Conservation (phyloP, 495 filamentous ascomycete species). For the Penicillium alfredii region DNA sequence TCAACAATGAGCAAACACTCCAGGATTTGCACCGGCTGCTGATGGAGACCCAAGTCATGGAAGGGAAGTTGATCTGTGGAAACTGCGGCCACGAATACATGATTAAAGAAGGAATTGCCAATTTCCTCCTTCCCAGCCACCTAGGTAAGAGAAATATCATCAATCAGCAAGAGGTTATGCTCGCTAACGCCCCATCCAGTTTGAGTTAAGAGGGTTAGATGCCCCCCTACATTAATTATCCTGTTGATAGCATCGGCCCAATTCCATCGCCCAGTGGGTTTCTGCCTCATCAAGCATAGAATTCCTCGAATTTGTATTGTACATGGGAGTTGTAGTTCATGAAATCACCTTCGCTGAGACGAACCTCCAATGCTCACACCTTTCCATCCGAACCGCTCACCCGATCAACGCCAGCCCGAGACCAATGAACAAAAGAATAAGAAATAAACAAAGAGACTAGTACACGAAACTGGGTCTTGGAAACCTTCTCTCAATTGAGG, state of each 20-base stretch:
- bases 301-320: slow-evolving; percentile 23
- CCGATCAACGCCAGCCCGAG: slow-evolving; percentile 15
- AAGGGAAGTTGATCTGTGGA: slow-evolving; percentile 84
- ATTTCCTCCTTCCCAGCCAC: slow-evolving; percentile 91
- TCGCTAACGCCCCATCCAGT: background rate
- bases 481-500: slow-evolving; percentile 78
- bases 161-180: background rate
- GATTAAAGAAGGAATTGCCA: slow-evolving; percentile 91
- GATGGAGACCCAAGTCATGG: slow-evolving; percentile 81
- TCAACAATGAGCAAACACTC: slow-evolving; percentile 56
- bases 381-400: background rate
- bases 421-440: too few relatives aligned
- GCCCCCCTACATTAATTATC: background rate
- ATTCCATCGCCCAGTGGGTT: too few relatives aligned
- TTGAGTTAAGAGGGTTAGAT: too few relatives aligned
- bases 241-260: background rate
- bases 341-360: slow-evolving; percentile 16
- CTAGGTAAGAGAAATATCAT: slow-evolving; percentile 50
- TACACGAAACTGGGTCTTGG: too few relatives aligned
- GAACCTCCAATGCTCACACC: slow-evolving; percentile 12
- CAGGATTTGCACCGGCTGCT: slow-evolving; percentile 76
- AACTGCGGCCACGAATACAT: slow-evolving; percentile 90
- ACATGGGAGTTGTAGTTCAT: slow-evolving; percentile 21
- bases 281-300: slow-evolving; percentile 5
- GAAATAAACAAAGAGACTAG: too few relatives aligned